These are phyloP conservation scores for Irpex rosettiformis DNA, from an alignment of 1,284 basidiomycete species.

Conservation along the genomic window DNA sequence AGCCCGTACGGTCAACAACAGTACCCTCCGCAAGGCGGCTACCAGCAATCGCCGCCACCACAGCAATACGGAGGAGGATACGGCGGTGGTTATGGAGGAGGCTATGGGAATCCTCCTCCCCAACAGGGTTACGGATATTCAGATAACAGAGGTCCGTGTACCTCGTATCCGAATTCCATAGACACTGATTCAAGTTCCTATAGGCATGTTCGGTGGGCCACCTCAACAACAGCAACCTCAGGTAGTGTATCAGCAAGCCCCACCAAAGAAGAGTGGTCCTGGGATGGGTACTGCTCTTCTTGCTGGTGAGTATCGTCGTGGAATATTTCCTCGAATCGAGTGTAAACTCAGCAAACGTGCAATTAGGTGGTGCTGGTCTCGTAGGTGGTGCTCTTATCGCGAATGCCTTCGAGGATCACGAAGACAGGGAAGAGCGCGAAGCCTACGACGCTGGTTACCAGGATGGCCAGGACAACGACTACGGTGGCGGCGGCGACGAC, in stretches of 20 bases:
- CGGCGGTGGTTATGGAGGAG: conserved; percentile 22
- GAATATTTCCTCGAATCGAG: conserved; percentile 5
- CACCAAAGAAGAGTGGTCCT: conserved; percentile 39
- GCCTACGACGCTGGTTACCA: conserved; percentile 38
- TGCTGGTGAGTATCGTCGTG: conserved; percentile 31
- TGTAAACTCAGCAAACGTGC: not conserved
- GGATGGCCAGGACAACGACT: conserved; percentile 21
- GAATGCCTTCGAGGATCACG: conserved; percentile 45
- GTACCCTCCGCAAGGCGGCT: conserved; percentile 23
- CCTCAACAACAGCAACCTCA: conserved; percentile 26
- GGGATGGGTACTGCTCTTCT: conserved; percentile 41
- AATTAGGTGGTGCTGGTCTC: conserved; percentile 52
- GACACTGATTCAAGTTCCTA: conserved; percentile 11
- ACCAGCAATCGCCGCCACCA: conserved; percentile 21
- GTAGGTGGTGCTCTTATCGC: conserved; percentile 54
- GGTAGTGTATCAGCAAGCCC: conserved; percentile 31
- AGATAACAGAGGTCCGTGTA: conserved; percentile 21
- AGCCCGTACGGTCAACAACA: conserved; percentile 16
- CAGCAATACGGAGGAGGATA: conserved; percentile 19
- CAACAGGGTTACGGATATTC: conserved; percentile 5
- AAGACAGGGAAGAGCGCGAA: conserved; percentile 33
- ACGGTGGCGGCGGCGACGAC: conserved; percentile 22
- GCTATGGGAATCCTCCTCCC: conserved; percentile 25
- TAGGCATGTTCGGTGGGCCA: conserved; percentile 33
- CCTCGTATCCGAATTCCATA: not conserved